phyloP scores from a whole-genome alignment of 2,329 filamentous ascomycete genomes.

The Diaporthe velutina region DNA sequence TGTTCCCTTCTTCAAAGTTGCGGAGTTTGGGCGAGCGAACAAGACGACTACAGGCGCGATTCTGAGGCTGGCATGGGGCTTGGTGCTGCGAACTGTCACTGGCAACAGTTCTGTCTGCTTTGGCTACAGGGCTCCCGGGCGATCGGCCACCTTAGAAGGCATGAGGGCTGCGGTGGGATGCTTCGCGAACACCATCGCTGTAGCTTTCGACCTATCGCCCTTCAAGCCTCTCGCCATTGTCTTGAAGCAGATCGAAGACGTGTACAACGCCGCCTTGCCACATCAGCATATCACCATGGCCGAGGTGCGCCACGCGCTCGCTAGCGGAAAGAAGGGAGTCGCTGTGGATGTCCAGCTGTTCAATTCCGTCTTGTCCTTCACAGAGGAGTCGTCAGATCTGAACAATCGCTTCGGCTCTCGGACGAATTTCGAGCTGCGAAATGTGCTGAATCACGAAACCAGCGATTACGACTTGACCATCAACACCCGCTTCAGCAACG shows the following conservation, averaged over 20 bases:
- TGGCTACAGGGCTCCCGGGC: conserved; percentile 62
- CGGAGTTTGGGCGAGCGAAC: conserved; percentile 57
- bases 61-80: conserved; percentile 70
- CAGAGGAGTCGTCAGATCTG: conserved; percentile 54
- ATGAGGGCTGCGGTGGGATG: conserved; percentile 60
- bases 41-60: conserved; percentile 62
- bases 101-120: conserved; percentile 67
- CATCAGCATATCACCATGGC: conserved; percentile 61
- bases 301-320: conserved; percentile 61
- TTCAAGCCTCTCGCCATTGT: conserved; percentile 49
- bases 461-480: conserved; percentile 62
- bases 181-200: conserved; percentile 57
- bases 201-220: conserved; percentile 50
- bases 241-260: conserved; percentile 51
- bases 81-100: conserved; percentile 68
- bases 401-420: conserved; percentile 50
- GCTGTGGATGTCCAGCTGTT: conserved; percentile 54
- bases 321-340: conserved; percentile 51
- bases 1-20: conserved; percentile 54
- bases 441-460: conserved; percentile 55
- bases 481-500: conserved; percentile 54
- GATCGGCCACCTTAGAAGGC: conserved; percentile 57
- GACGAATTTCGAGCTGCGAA: conserved; percentile 48
- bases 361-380: conserved; percentile 65
- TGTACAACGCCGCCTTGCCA: conserved; percentile 47